Percentiles rank a stretch among this genome's conserved stretches.
Conservation (phyloP, 345 rosid genomes). For the Ceriops tagal region DNA sequence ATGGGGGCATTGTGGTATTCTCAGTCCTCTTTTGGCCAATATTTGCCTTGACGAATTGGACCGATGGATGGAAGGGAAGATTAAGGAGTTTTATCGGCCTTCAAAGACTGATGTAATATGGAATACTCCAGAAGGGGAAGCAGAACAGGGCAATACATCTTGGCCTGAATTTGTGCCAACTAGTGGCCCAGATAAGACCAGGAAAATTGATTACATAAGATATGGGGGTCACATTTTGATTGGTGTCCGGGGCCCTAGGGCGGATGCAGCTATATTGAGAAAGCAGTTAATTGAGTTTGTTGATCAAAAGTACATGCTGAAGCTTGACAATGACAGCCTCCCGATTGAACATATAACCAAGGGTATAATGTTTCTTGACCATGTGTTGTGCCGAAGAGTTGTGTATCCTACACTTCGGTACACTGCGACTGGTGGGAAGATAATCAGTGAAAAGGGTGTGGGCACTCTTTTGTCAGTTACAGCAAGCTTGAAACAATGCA, state of each 20-base stretch:
- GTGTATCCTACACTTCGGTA: constrained; percentile 93
- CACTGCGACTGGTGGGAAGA: constrained; percentile 96
- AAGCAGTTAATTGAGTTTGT: constrained; percentile 89
- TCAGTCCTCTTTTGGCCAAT: constrained; percentile 86
- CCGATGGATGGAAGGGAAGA: constrained; percentile 77
- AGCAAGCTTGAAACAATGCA: constrained; percentile 91
- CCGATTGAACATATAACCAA: constrained; percentile 93
- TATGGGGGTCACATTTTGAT: constrained; percentile 90
- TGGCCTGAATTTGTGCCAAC: constrained; percentile 99
- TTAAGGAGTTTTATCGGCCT: constrained; percentile 81
- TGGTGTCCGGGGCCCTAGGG: constrained; percentile 90
- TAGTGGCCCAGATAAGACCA: constrained; percentile 96
- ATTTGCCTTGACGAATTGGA: constrained; percentile 92
- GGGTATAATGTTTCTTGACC: constrained; percentile 98
- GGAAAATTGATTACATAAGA: constrained; percentile 83
- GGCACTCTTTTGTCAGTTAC: constrained; percentile 95
- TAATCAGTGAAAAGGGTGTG: constrained; percentile 94
- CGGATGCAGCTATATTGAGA: constrained; percentile 89
- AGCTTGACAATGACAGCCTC: constrained; percentile 83
- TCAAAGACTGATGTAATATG: constrained; percentile 92
- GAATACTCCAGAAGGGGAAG: constrained; percentile 91
- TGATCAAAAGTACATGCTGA: constrained; percentile 87
- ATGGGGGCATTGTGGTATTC: constrained; percentile 97
- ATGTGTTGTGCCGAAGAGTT: constrained; percentile 89
- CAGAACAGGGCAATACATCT: constrained; percentile 88